Conservation (phyloP, 1,139 yeast species). For the Zhuliangozyma parablackwelliae region DNA sequence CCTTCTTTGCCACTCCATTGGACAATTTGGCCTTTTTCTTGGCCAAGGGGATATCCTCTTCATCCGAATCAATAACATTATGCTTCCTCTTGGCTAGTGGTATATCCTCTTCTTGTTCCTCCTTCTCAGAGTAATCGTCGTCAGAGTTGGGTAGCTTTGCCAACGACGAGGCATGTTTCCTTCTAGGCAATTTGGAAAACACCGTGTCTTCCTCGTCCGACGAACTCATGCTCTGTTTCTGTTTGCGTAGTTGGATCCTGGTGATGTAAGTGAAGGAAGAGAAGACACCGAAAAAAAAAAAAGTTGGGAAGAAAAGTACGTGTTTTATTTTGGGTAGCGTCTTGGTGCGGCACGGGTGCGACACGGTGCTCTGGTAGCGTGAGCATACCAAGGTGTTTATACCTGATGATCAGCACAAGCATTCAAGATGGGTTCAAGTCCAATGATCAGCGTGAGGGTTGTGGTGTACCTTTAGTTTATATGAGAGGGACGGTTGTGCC, state of each 20-base stretch:
- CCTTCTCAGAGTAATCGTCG: constrained; percentile 8
- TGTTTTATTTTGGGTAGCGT: too few relatives aligned
- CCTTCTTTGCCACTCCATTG: constrained; percentile 3
- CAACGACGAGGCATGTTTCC: constrained; percentile 4
- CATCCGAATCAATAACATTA: constrained; percentile 5
- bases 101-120: constrained; percentile 8
- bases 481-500: too few relatives aligned
- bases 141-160: constrained; percentile 3
- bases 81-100: constrained; percentile 6
- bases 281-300: too few relatives aligned
- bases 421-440: too few relatives aligned
- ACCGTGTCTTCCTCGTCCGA: constrained; percentile 12
- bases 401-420: too few relatives aligned
- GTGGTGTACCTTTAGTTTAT: too few relatives aligned
- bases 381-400: too few relatives aligned
- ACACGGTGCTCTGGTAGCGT: too few relatives aligned
- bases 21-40: constrained; percentile 5
- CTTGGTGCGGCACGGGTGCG: too few relatives aligned
- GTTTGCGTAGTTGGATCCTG: neutral
- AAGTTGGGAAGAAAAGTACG: too few relatives aligned
- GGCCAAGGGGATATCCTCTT: constrained; percentile 10
- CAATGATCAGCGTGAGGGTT: too few relatives aligned
- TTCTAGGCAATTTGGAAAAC: constrained; percentile 7
- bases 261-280: neutral
- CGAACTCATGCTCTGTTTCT: constrained; percentile 1